These are phyloP conservation scores for Ophiostoma angusticollis DNA, from an alignment of 2,329 filamentous ascomycete genomes.

Conservation along the genomic window DNA sequence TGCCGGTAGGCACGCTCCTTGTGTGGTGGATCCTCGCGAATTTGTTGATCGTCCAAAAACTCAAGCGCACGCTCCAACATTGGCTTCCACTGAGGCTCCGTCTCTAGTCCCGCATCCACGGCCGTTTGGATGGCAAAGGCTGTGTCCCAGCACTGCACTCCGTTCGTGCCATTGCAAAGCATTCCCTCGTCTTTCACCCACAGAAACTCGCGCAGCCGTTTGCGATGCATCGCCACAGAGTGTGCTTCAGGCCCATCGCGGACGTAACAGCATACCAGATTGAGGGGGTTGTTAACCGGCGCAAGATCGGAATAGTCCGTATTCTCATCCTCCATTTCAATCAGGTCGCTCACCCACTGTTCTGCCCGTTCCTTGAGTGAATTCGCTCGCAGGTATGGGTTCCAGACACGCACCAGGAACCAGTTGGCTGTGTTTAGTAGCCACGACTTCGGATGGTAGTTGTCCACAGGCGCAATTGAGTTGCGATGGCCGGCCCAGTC, in stretches of 20 bases:
- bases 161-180: conserved; percentile 92
- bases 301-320: conserved; percentile 78
- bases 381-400: conserved; percentile 58
- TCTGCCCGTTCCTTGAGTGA: conserved; percentile 59
- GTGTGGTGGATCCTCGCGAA: conserved; percentile 67
- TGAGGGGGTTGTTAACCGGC: conserved; percentile 84
- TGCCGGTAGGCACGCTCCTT: conserved; percentile 79
- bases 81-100: conserved; percentile 61
- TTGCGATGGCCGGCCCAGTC: conserved; percentile 70
- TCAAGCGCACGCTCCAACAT: conserved; percentile 74
- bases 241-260: conserved; percentile 64
- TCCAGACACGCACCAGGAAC: conserved; percentile 66
- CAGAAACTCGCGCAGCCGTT: conserved; percentile 72
- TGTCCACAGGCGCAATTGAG: conserved; percentile 64
- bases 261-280: conserved; percentile 75
- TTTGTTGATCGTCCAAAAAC: conserved; percentile 85
- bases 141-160: conserved; percentile 97
- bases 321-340: conserved; percentile 87
- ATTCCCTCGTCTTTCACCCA: conserved; percentile 91
- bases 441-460: conserved; percentile 88
- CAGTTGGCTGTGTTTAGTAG: conserved; percentile 69
- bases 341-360: conserved; percentile 66
- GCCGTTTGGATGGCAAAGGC: conserved; percentile 77
- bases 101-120: conserved; percentile 64
- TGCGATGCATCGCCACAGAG: conserved; percentile 62